Base-by-base conservation (phyloP, 73 alveolate species). In the Tetrahymena malaccensis region DNA sequence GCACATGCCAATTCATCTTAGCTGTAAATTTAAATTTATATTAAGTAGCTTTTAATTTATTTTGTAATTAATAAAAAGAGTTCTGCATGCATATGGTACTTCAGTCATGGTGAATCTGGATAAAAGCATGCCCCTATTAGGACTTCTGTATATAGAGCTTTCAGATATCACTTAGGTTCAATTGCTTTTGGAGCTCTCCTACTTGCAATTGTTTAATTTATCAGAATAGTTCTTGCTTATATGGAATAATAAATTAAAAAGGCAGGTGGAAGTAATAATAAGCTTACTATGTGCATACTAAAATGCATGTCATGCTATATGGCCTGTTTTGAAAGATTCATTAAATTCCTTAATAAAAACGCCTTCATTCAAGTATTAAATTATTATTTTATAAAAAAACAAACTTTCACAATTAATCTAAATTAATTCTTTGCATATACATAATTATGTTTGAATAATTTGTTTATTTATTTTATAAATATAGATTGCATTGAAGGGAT, bases 91-190 rank as follows among this genome's bases (percentile, higher is more conserved):
- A 97, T 98, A 35, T 99, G 99, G 99, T 99, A 99, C 94, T 99
- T 99, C 98, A 96, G 99, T 56, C 98, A 97, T 96, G 97, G 98
- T 35, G 98, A 98, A 96, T 99, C 98, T 35, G 98, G 99, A 50
- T 98, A 98, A 58, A 99, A 98, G 33, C 98, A 97, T 43, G 99
- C 99, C 34, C 96, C 98, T 15, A 96, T 98, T 15, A 93, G 98
- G 37, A 93, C 93, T 31, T 98, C 99, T 40, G 58, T 98, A 43
- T 98, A 97, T 94, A 97, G 99, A 97, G 99, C 98, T 33, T 97
- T 98, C 94, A 97, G 99, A 96, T 99, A 98, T 97, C 99, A 99
- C 94, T 96, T 98, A 55, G 99, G 99, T 84, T 98, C 99, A 3
- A 94, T 99, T 25, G 99, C 99, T 19, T 99, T 99, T 96, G 99